Conservation (phyloP, 1,284 basidiomycete genomes). For the Exobasidium cylindrosporum region DNA sequence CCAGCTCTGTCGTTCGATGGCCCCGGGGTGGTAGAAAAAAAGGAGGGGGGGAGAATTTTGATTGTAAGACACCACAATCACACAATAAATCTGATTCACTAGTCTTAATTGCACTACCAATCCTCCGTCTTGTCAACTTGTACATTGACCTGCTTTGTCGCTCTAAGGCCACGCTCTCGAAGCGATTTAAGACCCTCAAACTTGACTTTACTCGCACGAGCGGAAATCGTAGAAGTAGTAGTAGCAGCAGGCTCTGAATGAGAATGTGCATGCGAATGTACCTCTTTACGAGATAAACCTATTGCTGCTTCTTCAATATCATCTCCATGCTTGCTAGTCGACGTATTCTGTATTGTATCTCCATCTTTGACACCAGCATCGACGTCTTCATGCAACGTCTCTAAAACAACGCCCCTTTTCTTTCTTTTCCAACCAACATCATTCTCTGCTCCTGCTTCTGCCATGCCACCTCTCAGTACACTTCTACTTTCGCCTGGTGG, state of each 20-base stretch:
- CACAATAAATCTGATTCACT: too few relatives aligned
- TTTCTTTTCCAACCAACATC: conserved; percentile 8
- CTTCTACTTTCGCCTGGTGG: conserved; percentile 8
- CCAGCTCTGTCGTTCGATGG: neutral
- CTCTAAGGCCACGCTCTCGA: conserved; percentile 3
- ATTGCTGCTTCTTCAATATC: conserved; percentile 10
- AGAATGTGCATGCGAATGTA: neutral
- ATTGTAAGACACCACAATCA: too few relatives aligned
- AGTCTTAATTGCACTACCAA: neutral
- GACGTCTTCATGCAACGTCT: conserved; percentile 12
- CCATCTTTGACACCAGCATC: neutral
- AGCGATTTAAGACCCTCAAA: conserved; percentile 7
- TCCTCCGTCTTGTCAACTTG: neutral
- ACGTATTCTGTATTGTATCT: neutral
- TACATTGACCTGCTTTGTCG: neutral
- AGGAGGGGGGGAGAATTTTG: too few relatives aligned
- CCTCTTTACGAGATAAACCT: neutral
- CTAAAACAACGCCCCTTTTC: conserved; percentile 5
- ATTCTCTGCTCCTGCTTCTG: conserved; percentile 9
- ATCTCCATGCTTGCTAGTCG: neutral
- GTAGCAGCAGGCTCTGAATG: neutral
- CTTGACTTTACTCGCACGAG: neutral
- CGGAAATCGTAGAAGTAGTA: neutral
- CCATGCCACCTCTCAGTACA: conserved; percentile 4
- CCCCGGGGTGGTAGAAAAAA: too few relatives aligned